Evolutionary conservation across 148 eudicot genomes (phyloP).

Genomic region (Selenicereus undatus): DNA sequence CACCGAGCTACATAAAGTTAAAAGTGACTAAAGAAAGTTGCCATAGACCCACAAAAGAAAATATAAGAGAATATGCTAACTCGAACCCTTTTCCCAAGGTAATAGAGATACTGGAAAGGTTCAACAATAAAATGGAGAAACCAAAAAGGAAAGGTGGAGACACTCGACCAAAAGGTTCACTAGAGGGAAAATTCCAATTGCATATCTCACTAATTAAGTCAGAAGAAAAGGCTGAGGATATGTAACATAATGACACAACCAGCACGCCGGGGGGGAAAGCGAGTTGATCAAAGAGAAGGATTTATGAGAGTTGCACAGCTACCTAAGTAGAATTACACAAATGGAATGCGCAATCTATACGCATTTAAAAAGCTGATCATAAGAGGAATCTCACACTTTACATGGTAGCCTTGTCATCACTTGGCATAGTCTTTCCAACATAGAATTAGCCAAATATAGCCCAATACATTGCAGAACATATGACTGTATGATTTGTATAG

Average conservation of each 20-base stretch:
- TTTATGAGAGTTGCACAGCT: not conserved
- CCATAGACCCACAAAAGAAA: too few relatives aligned
- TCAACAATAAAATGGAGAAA: not conserved
- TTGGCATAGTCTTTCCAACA: not conserved
- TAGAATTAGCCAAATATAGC: conserved; percentile 6
- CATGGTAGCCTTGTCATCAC: not conserved
- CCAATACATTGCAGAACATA: too few relatives aligned
- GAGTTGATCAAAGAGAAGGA: not conserved
- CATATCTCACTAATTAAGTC: not conserved
- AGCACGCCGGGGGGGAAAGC: not conserved
- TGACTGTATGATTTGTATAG: too few relatives aligned
- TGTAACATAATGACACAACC: not conserved
- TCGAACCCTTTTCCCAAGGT: not conserved
- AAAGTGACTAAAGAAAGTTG: too few relatives aligned
- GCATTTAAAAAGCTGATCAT: not conserved
- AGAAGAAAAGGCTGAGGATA: too few relatives aligned
- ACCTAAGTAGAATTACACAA: not conserved
- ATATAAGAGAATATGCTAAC: not conserved
- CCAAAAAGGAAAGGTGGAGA: not conserved
- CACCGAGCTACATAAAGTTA: too few relatives aligned
- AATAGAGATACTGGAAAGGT: not conserved
- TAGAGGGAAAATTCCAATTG: not conserved
- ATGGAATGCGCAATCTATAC: not conserved
- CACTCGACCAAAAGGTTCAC: not conserved
- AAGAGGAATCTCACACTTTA: not conserved